Evolutionary conservation across 2,329 filamentous ascomycete species (phyloP), one percentile per base, ranked within the genome.

Genomic region (Hypoxylon sp.): DNA sequence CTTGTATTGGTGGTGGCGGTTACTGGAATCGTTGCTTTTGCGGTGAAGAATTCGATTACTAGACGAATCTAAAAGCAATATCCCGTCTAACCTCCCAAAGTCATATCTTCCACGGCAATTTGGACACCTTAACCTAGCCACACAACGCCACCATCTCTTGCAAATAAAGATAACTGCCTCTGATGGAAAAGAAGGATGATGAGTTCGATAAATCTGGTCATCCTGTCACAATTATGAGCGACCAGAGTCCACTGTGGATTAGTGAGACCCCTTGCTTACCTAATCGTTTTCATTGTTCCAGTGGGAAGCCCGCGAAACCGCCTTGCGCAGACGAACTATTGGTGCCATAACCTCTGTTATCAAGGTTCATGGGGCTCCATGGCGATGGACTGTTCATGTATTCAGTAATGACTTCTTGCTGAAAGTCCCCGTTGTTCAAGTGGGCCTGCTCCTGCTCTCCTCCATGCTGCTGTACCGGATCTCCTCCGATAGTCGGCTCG

Each of bases 1-100:
- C 47, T 47, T 27, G 14, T 45, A 23, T 14, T 23, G 12, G 45
- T 14, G 45, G 55, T 50, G 61, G 50, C 50, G 19, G 39, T 57
- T 34, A 37, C n/a, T 25, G 4, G 11, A 14, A 29, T 11, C 4
- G 41, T 45, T n/a, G 1, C n/a, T 32, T 34, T 8, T 50, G 16
- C 30, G 6, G 30, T 58, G 30, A 16, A 46, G 30, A 43, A 14
- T 23, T 43, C 9, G 14, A 29, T 41, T 48, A 16, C n/a, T 51
- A 39, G 29, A 51, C 19, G 2, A 7, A 34, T 41, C 45, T 37
- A 32, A 47, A 55, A 51, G 6, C 14, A 41, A 19, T 7, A 25
- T 62, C 5, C 12, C 16, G 30, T 47, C 41, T 50, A 21, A 12
- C 27, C n/a, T 25, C 12, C 16, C 19, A 27, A n/a, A 54, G 9